Evolutionary conservation across 2,329 filamentous ascomycete genomes (phyloP).

Genomic region (Tolypocladium pustulatum): DNA sequence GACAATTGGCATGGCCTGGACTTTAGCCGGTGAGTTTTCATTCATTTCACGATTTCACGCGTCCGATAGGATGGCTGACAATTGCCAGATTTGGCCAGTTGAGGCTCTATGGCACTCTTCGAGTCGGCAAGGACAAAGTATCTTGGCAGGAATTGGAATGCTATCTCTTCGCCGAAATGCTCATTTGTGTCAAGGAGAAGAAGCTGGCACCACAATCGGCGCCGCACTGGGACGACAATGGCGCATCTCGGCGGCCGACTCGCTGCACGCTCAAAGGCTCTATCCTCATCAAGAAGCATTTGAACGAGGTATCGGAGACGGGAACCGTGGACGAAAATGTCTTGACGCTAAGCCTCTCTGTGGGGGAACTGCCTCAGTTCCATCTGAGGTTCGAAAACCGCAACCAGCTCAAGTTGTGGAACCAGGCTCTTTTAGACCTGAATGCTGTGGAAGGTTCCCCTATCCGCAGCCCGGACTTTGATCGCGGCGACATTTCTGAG

Average conservation of each 20-base stretch:
- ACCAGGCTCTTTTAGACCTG: conserved; percentile 74
- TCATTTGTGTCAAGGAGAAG: conserved; percentile 99
- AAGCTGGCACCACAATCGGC: conserved; percentile 43
- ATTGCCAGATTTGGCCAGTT: conserved; percentile 75
- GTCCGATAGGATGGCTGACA: conserved; percentile 4
- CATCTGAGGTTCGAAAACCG: conserved; percentile 82
- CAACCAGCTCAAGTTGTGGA: conserved; percentile 81
- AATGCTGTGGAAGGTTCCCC: conserved; percentile 58
- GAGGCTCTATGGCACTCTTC: conserved; percentile 76
- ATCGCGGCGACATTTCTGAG: conserved; percentile 66
- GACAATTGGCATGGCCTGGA: conserved; percentile 98
- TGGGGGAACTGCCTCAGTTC: conserved; percentile 86
- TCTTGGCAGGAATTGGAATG: conserved; percentile 98
- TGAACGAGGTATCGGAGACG: conserved; percentile 75
- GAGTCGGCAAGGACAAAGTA: conserved; percentile 90
- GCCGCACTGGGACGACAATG: conserved; percentile 57
- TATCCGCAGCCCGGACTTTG: conserved; percentile 63
- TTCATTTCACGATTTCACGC: background rate
- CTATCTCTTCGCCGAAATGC: conserved; percentile 95
- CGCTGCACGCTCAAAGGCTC: conserved; percentile 92
- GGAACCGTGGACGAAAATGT: conserved; percentile 66
- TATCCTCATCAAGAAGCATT: conserved; percentile 94
- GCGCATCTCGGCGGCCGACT: conserved; percentile 50
- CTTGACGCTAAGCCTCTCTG: conserved; percentile 81
- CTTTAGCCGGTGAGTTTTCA: conserved; percentile 56